These are phyloP conservation scores for Thraustotheca clavata DNA, from an alignment of 352 stramenopile species.

Conservation along the genomic window DNA sequence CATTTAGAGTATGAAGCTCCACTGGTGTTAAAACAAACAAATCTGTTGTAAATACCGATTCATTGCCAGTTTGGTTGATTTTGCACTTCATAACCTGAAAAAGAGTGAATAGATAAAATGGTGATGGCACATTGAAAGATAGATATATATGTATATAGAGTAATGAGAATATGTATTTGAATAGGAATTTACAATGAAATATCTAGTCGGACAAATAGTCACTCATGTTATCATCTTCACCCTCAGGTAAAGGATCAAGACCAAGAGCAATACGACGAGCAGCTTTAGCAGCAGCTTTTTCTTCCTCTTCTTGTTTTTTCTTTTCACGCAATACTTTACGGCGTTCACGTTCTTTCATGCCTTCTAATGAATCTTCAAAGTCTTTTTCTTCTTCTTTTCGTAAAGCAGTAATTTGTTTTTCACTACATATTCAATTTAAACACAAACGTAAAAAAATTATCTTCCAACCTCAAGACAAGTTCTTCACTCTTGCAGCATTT, in stretches of 20 bases:
- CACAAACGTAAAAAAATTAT: background rate
- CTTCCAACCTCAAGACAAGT: conserved; percentile 44
- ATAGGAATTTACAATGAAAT: conserved; percentile 5
- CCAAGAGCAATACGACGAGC: conserved; percentile 4
- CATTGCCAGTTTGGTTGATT: too few species aligned
- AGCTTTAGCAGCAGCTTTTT: conserved; percentile 18
- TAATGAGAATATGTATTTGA: background rate
- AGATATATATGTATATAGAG: too few species aligned
- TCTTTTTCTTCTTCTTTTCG: conserved; percentile 31
- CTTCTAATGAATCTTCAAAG: conserved; percentile 28
- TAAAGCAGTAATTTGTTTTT: conserved; percentile 35
- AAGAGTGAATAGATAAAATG: too few species aligned
- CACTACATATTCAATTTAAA: conserved; percentile 23
- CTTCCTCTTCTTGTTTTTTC: conserved; percentile 33
- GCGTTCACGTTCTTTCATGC: conserved; percentile 70
- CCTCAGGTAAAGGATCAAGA: conserved; percentile 34
- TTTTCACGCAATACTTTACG: conserved; percentile 59
- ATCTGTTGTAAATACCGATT: too few species aligned
- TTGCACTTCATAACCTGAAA: too few species aligned
- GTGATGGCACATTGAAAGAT: too few species aligned
- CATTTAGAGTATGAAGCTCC: too few species aligned
- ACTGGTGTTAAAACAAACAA: too few species aligned
- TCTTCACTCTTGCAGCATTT: conserved; percentile 81
- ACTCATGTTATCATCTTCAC: conserved; percentile 47
- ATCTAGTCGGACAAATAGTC: conserved; percentile 24